phyloP scores from a whole-genome alignment of 495 filamentous ascomycete species.

The Penicillium mononematosum region DNA sequence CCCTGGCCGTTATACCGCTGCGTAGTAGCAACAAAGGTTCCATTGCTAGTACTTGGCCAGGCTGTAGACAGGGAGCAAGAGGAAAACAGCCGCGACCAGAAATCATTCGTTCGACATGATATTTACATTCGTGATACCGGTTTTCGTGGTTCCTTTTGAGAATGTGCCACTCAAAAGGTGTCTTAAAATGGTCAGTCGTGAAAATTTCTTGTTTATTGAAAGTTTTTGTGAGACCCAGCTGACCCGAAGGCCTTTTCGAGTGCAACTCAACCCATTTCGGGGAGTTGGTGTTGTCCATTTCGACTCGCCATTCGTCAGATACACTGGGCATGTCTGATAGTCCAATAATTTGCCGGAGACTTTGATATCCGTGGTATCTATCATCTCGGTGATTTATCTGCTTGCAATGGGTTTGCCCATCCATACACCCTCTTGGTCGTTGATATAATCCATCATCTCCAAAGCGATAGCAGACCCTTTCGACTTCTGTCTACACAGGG shows the following conservation, averaged over 20 bases:
- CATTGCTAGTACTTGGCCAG: neutral
- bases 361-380: neutral
- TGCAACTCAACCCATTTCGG: neutral
- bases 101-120: neutral
- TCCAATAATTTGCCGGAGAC: neutral
- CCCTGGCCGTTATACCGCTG: no score
- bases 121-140: neutral
- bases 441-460: no score
- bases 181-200: neutral
- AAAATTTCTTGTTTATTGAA: neutral
- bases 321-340: neutral
- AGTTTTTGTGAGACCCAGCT: neutral
- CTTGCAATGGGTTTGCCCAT: no score
- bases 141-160: neutral
- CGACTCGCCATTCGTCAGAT: neutral
- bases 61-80: neutral
- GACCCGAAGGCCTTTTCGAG: neutral
- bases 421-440: no score
- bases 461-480: neutral
- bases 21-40: no score
- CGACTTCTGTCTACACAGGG: neutral
- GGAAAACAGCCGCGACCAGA: no score
- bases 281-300: neutral
- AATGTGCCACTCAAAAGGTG: neutral
- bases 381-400: neutral